Percentiles rank a stretch among this genome's conserved stretches.
Evolutionary conservation across 2,329 filamentous ascomycete species (phyloP).

Genomic region (Curvularia sp.): DNA sequence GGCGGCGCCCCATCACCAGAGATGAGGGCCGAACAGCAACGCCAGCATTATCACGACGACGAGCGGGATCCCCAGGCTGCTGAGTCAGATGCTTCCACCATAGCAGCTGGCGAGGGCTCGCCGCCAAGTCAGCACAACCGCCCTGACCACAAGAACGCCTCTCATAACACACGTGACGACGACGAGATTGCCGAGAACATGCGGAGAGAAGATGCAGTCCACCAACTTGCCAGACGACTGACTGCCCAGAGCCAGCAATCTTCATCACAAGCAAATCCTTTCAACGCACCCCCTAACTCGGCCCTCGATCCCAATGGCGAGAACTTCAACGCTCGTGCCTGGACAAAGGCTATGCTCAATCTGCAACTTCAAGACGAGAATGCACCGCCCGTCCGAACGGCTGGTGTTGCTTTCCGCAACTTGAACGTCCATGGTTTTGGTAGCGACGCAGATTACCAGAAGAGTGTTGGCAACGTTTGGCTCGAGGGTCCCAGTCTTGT

Average conservation of each 20-base stretch:
- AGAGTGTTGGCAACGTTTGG: slow-evolving; percentile 58
- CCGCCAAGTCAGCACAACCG: slow-evolving; percentile 29
- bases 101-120: slow-evolving; percentile 37
- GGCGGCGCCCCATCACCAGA: slow-evolving; percentile 41
- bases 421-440: slow-evolving; percentile 60
- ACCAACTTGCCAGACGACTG: slow-evolving; percentile 52
- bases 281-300: slow-evolving; percentile 51
- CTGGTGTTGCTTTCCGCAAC: slow-evolving; percentile 56
- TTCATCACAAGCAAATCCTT: slow-evolving; percentile 48
- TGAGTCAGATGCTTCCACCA: slow-evolving; percentile 45
- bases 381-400: slow-evolving; percentile 52
- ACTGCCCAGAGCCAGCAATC: slow-evolving; percentile 52
- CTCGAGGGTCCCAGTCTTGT: slow-evolving; percentile 50
- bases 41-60: slow-evolving; percentile 23
- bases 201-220: slow-evolving; percentile 48
- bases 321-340: slow-evolving; percentile 57
- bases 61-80: slow-evolving; percentile 23
- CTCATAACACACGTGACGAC: slow-evolving; percentile 32
- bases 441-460: slow-evolving; percentile 59
- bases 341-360: slow-evolving; percentile 60
- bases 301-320: slow-evolving; percentile 55
- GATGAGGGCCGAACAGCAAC: slow-evolving; percentile 17
- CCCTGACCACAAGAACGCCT: slow-evolving; percentile 27
- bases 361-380: slow-evolving; percentile 53
- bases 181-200: slow-evolving; percentile 29